phyloP scores from a whole-genome alignment of 371 early-diverging fungal genomes.

The Rhizopus stolonifer region DNA sequence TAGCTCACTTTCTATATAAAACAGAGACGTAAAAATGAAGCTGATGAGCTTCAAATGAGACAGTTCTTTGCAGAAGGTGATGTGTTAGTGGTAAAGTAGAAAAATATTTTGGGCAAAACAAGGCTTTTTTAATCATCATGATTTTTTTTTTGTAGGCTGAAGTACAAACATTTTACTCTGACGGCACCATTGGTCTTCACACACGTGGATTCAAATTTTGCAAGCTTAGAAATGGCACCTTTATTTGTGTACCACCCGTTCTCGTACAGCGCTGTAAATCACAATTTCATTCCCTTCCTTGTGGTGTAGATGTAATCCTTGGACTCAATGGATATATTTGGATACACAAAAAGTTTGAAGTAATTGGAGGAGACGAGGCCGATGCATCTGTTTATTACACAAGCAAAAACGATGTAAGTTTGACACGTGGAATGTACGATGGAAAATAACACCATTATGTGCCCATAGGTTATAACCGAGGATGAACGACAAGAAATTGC shows the following conservation, averaged over 20 bases:
- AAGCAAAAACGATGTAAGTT: conserved; percentile 74
- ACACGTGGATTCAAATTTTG: conserved; percentile 97
- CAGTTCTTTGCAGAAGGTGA: conserved; percentile 96
- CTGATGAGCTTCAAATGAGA: conserved; percentile 98
- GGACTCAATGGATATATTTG: conserved; percentile 98
- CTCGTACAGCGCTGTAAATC: conserved; percentile 89
- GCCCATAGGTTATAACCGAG: conserved; percentile 50
- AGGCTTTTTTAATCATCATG: not conserved
- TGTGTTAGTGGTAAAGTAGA: conserved; percentile 75
- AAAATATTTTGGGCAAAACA: not conserved
- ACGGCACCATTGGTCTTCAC: conserved; percentile 91
- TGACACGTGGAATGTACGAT: not conserved
- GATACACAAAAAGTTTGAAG: conserved; percentile 80
- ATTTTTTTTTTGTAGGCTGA: conserved; percentile 70
- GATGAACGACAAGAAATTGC: conserved; percentile 81
- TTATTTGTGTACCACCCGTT: conserved; percentile 83
- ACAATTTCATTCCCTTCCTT: conserved; percentile 86
- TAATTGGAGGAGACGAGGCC: conserved; percentile 52
- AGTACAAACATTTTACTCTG: conserved; percentile 88
- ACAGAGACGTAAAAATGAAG: conserved; percentile 96
- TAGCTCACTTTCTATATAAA: too few relatives aligned
- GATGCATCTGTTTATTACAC: conserved; percentile 77
- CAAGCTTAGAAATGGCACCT: conserved; percentile 91
- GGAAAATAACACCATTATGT: not conserved
- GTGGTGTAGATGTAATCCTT: conserved; percentile 89